phyloP scores from a whole-genome alignment of 176 grass and related monocot genomes.

The Bonia amplexicaulis region DNA sequence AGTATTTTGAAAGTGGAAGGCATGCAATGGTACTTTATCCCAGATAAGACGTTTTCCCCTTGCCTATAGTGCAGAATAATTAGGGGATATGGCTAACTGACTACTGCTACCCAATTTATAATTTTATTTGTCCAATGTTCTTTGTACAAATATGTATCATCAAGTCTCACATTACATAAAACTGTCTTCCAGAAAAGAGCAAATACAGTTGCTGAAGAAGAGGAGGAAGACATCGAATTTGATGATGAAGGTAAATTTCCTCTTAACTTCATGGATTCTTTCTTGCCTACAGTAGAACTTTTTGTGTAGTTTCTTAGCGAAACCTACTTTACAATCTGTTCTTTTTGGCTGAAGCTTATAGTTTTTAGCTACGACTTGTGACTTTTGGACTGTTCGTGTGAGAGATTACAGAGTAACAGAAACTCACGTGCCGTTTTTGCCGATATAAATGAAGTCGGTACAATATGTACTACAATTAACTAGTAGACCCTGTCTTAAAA shows the following conservation, averaged over 20 bases:
- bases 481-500: no score
- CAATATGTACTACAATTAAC: no score
- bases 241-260: constrained; percentile 85
- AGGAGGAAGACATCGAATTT: constrained; percentile 90
- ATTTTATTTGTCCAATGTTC: neutral
- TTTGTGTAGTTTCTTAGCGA: neutral
- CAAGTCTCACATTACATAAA: constrained; percentile 14
- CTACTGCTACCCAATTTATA: neutral
- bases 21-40: constrained; percentile 55
- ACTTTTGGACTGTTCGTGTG: no score
- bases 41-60: neutral
- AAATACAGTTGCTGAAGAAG: constrained; percentile 63
- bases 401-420: no score
- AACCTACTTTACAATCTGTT: constrained; percentile 11
- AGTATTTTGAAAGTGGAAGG: constrained; percentile 95
- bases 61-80: constrained; percentile 14
- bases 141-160: neutral
- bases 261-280: neutral
- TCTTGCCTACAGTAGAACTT: neutral
- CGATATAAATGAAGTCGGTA: no score
- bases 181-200: constrained; percentile 72
- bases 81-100: constrained; percentile 9
- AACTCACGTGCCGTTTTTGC: no score
- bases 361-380: no score
- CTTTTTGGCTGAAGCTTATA: no score